Conservation (phyloP, 1,139 yeast genomes). For the Oligophagozyma castellii region DNA sequence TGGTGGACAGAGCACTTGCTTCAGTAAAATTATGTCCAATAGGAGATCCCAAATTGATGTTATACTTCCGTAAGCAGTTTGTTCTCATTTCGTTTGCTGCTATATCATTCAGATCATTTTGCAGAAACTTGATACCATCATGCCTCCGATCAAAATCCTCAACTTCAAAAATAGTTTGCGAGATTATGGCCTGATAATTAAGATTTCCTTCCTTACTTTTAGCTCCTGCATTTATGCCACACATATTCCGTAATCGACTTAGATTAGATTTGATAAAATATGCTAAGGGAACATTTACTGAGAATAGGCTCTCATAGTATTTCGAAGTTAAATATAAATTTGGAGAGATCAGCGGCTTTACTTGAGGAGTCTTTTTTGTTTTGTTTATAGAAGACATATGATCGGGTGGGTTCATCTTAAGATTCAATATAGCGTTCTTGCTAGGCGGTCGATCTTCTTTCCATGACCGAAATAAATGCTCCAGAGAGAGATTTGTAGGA, state of each 20-base stretch:
- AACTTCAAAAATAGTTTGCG: conserved; percentile 7
- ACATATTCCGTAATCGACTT: conserved; percentile 16
- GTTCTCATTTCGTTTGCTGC: conserved; percentile 5
- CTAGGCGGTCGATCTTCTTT: not conserved
- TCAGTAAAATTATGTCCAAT: not conserved
- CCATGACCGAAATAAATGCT: no score
- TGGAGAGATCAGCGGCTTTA: conserved; percentile 5
- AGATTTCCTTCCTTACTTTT: no score
- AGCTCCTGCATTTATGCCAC: conserved; percentile 6
- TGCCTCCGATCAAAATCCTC: conserved; percentile 16
- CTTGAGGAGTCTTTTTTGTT: conserved; percentile 1
- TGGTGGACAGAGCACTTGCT: conserved; percentile 6
- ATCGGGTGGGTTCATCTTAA: conserved; percentile 13
- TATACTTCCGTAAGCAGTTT: conserved; percentile 4
- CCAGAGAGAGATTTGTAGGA: no score
- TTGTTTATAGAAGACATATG: not conserved
- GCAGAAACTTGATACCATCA: conserved; percentile 2
- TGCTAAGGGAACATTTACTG: conserved; percentile 16
- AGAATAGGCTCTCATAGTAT: conserved; percentile 19
- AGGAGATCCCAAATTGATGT: conserved; percentile 1
- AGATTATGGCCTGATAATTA: conserved; percentile 6
- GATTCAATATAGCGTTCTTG: conserved; percentile 4
- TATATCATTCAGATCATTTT: not conserved
- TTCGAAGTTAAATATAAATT: conserved; percentile 12
- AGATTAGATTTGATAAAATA: conserved; percentile 23